Base-by-base conservation (phyloP, 805 yeast genomes). In the Metschnikowia santaceciliae region DNA sequence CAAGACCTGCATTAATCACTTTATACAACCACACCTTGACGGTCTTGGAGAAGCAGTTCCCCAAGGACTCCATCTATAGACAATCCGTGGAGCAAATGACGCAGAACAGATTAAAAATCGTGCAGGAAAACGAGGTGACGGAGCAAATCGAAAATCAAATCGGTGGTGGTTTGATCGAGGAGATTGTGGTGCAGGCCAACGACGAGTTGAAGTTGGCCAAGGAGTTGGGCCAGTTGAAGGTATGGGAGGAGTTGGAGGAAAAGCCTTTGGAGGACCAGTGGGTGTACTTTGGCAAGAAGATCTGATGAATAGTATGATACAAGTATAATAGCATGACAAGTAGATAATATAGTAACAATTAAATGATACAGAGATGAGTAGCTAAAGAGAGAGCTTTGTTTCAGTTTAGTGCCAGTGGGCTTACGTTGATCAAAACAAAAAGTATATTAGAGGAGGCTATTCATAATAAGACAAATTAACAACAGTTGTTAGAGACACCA, bases 161-260 rank as follows among this genome's bases (percentile, higher is more conserved):
- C 56, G 95, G 95, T 17, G 82, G 85, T 55, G 96, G 96, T 1
- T 78, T 89, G 61, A 83, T 88, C 55, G 96, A 89, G 71, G 96
- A 89, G 73, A 71, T 89, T 52, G 64, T 89, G 49, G 76, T 88
- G 53, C 96, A 89, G 73, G 96, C 96, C 14, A 79, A 83, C 59
- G 94, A 88, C 53, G 96, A 89, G 71, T 80, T 81, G 60, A 77
- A 76, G 50, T 77, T 89, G 60, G 84, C 88, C 45, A 72, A 80
- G 61, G 78, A 83, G 65, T 72, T 89, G 75, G 84, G 85, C 46
- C 80, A 77, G 55, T 79, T 84, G 79, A 83, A 84, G 67, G 67
- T 67, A 37, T 89, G 96, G 96, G 90, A 86, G 60, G 88, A 83
- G 55, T 78, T 88, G 53, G 88, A 82, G 66, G 95, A 86, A 67